These are phyloP conservation scores for Rhizodiscina lignyota DNA, from an alignment of 495 filamentous ascomycete genomes.

Conservation along the genomic window DNA sequence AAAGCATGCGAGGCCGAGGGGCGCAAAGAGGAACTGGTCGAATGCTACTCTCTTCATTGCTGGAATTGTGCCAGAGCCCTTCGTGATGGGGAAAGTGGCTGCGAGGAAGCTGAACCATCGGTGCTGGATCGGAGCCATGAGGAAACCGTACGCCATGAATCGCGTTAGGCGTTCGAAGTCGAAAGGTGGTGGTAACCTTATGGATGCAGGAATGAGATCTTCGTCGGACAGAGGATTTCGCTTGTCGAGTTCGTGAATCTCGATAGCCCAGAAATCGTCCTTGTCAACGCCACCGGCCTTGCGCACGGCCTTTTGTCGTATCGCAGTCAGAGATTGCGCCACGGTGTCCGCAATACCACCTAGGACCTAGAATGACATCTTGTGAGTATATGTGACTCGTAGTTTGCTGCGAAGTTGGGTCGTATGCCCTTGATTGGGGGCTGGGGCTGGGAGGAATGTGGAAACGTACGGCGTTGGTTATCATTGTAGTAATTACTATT, in stretches of 20 bases:
- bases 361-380: slow-evolving; percentile 37
- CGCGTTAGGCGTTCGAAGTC: slow-evolving; percentile 85
- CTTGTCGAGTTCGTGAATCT: slow-evolving; percentile 77
- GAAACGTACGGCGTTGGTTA: slow-evolving; percentile 73
- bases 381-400: slow-evolving; percentile 2
- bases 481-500: slow-evolving; percentile 90
- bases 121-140: slow-evolving; percentile 92
- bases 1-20: slow-evolving; percentile 68
- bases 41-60: slow-evolving; percentile 79
- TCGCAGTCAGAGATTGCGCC: slow-evolving; percentile 79
- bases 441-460: not conserved
- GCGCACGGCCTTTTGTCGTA: slow-evolving; percentile 48
- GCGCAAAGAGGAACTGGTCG: slow-evolving; percentile 93
- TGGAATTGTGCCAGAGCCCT: slow-evolving; percentile 51
- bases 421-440: slow-evolving; percentile 4
- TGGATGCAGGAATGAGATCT: slow-evolving; percentile 51
- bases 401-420: slow-evolving; percentile 1
- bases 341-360: slow-evolving; percentile 91
- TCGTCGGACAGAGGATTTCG: slow-evolving; percentile 52
- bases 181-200: slow-evolving; percentile 58
- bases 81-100: slow-evolving; percentile 69
- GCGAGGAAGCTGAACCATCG: slow-evolving; percentile 88
- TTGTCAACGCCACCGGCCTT: slow-evolving; percentile 35
- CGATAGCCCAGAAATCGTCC: slow-evolving; percentile 65
- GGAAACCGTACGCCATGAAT: slow-evolving; percentile 93